These are phyloP conservation scores for Triangularia setosa DNA, from an alignment of 2,329 filamentous ascomycete species.

Conservation along the genomic window DNA sequence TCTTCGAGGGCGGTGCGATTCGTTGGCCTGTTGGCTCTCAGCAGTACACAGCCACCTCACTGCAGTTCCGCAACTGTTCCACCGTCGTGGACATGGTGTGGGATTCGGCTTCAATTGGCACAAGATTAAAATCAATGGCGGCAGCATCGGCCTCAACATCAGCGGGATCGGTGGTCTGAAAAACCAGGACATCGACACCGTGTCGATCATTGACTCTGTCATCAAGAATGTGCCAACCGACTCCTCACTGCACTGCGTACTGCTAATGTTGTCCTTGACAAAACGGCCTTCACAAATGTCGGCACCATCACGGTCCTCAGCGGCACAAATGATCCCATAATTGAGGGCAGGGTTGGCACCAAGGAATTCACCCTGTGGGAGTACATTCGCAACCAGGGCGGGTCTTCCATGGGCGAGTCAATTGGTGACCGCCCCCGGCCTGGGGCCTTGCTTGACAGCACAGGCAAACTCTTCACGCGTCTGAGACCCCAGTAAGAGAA, in stretches of 20 bases:
- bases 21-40: slow-evolving; percentile 59
- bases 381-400: slow-evolving; percentile 46
- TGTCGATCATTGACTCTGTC: slow-evolving; percentile 61
- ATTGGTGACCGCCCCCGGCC: not conserved
- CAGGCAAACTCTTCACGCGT: slow-evolving; percentile 28
- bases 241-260: slow-evolving; percentile 47
- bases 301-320: slow-evolving; percentile 26
- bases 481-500: slow-evolving; percentile 57
- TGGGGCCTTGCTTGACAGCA: not conserved
- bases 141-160: slow-evolving; percentile 61
- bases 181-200: slow-evolving; percentile 38
- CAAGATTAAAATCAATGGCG: slow-evolving; percentile 63
- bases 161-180: slow-evolving; percentile 32
- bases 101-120: slow-evolving; percentile 69
- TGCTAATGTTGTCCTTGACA: slow-evolving; percentile 1
- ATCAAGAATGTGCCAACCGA: slow-evolving; percentile 58
- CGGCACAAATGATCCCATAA: not conserved
- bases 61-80: slow-evolving; percentile 60
- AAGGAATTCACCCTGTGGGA: slow-evolving; percentile 48
- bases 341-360: slow-evolving; percentile 52
- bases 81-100: slow-evolving; percentile 68
- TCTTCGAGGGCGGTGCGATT: slow-evolving; percentile 65
- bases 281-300: not conserved
- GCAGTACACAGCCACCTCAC: slow-evolving; percentile 66
- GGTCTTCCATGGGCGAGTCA: not conserved